Evolutionary conservation across 1,139 yeast genomes (phyloP), one percentile per base, ranked within the genome.

Genomic region (Lodderomyces jiufengensis): DNA sequence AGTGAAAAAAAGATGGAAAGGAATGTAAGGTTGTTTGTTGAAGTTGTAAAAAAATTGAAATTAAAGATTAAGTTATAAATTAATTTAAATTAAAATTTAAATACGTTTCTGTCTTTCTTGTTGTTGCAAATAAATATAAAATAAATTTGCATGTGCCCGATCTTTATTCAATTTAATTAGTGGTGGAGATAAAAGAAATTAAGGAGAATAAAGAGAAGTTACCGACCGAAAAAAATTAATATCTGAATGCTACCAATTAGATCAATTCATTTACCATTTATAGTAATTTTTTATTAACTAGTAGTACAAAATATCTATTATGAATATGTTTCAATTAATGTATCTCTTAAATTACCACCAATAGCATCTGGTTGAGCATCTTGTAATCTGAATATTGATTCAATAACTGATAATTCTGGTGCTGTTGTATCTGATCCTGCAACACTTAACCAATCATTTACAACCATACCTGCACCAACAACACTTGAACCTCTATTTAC

Each of bases 381-480:
- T 63, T 84, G 92, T 52, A 86, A 72, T 65, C 87, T 83, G 78
- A 92, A 94, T 51, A 94, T 94, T 57, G 95, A 84, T 69, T 94
- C 98, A 50, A 94, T 78, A 43, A 94, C 98, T 49, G 95, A 87
- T 55, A 94, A 74, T 66, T 94, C 99, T 33, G 98, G 97, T 33
- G 98, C 98, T 46, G 98, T 90, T 42, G 98, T 92, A 65, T 92
- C 98, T 51, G 86, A 76, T 46, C 99, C 99, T 32, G 96, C 76
- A 35, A 94, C 97, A 24, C 97, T 95, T 47, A 92, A 73, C 95
- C 97, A 94, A 70, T 94, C 99, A 59, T 94, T 94, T 34, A 90
- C 98, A 34, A 94, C 97, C 81, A 92, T 80, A 49, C 98, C 98
- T 33, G 97, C 97, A 54, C 98, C 98, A 45, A 94, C 95, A 35